Evolutionary conservation across 2,329 filamentous ascomycete species (phyloP), one percentile per base, ranked within the genome.

Genomic region (Aspergillus oerlinghausenensis): DNA sequence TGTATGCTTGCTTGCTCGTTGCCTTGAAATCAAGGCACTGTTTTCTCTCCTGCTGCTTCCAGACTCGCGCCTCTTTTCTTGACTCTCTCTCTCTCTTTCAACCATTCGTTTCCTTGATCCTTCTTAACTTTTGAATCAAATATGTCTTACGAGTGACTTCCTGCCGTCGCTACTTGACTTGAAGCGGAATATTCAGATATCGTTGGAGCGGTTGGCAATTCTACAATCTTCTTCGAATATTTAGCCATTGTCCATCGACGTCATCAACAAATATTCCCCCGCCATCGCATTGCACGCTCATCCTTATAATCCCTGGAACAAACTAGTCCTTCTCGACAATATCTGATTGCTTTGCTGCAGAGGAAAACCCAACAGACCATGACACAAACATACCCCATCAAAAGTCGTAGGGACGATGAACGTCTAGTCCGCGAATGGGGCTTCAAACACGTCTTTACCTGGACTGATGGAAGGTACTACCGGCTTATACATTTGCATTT

Each of bases 381-480:
- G 69, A n/a, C 57, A 40, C 63, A 70, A 10, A 69, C 54, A 42
- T 74, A 74, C 29, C 58, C 65, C 1, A 72, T 72, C 52, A 66
- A 65, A n/a, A 67, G 65, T 17, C 72, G 72, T 50, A 60, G 65
- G 54, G 77, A 84, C 35, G 80, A 82, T 54, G 83, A 86, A 67
- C 66, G 68, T 40, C 70, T 82, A 58, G 84, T 87, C 8, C 74
- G 75, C 40, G 76, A 77, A 8, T 86, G 83, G 83, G 84, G 84
- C 1, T 87, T 86, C 68, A 60, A 62, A 9, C 78, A 82, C 62
- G 81, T 86, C 63, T 86, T 86, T 63, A 86, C 83, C 3, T 86
- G 83, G 83, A 79, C 78, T 1, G 84, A 86, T 68, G 71, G 79
- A 50, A 80, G 81, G 82, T 84, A 38, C 11, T 38, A n/a, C 32